Percentiles rank a stretch among this genome's conserved stretches.
phyloP scores from a whole-genome alignment of 768 basidiomycete genomes.

The Lactarius hengduanensis region DNA sequence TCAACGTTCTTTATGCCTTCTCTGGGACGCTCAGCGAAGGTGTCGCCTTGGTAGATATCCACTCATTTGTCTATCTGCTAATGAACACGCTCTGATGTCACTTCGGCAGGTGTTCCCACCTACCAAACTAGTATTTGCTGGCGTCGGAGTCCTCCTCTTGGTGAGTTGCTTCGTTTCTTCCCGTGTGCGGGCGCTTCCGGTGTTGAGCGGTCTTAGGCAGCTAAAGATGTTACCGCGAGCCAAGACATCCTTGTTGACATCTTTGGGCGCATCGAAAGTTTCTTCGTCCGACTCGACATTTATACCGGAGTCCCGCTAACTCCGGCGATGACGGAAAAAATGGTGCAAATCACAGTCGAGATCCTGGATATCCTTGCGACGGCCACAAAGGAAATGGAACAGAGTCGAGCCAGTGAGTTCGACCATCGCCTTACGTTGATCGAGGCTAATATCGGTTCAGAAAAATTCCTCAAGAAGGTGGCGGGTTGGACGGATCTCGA shows the following conservation, averaged over 20 bases:
- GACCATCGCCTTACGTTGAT: no score
- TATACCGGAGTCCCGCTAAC: not conserved
- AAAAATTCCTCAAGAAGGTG: not conserved
- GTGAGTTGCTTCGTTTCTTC: not conserved
- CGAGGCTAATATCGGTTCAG: not conserved
- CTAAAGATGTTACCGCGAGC: not conserved
- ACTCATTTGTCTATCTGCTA: no score
- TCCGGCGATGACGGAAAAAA: not conserved
- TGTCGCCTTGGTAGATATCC: not conserved
- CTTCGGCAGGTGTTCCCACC: not conserved
- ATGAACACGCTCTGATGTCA: not conserved
- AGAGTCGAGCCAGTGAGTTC: not conserved
- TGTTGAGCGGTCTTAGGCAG: not conserved
- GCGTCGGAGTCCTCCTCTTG: not conserved
- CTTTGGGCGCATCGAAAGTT: not conserved
- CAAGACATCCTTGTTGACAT: not conserved
- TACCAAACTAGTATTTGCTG: not conserved
- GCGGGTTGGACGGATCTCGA: not conserved
- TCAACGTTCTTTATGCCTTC: not conserved
- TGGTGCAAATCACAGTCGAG: no score
- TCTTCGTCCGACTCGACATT: not conserved
- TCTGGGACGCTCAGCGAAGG: not conserved
- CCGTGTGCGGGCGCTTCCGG: not conserved
- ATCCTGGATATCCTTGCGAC: no score
- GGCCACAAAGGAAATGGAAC: not conserved